Base-by-base conservation (phyloP, 2,329 filamentous ascomycete genomes). In the Neophaeococcomyces mojaviensis region DNA sequence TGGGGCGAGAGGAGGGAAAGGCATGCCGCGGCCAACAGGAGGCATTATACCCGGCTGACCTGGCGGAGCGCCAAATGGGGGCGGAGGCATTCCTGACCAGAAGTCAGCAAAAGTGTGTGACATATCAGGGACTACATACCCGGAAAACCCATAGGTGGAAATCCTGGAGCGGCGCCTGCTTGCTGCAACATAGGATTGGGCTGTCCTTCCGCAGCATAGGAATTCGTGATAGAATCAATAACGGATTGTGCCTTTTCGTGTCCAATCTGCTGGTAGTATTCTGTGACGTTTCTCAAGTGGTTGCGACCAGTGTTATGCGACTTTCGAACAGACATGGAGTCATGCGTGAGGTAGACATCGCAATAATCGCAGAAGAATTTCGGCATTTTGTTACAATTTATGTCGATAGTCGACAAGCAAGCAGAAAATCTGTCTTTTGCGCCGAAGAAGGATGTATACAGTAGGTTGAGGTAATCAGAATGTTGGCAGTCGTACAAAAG, bases 291-390 rank as follows among this genome's bases (percentile, higher is more conserved):
- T 62, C 92, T 86, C 53, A 98, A 72, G 64, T 98, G 92, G 72
- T 98, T 98, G 60, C 90, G 82, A 52, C 92, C 92, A 64, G 81
- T 85, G 74, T 98, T 98, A 70, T 98, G 92, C 40, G 92, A 92
- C 73, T 97, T 97, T 60, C 92, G 89, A 69, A 98, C 92, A 70
- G 88, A 95, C 90, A 97, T 97, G 37, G 88, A 95, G 77, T 98
- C 92, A 78, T 98, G 92, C 57, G 92, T 98, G 59, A 98, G 85
- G 78, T 98, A 98, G 68, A 98, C 92, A 84, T 98, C 92, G 79
- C 92, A 98, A 71, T 98, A 98, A 68, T 98, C 92, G 77, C 77
- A 87, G 67, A 86, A 86, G 78, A 86, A 92, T 77, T 90, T 90
- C 49, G 85, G 86, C 86, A 92, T 90, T 55, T 76, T 85, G 73